phyloP scores from a whole-genome alignment of 2,329 filamentous ascomycete species.

The Stachybotrys elegans region DNA sequence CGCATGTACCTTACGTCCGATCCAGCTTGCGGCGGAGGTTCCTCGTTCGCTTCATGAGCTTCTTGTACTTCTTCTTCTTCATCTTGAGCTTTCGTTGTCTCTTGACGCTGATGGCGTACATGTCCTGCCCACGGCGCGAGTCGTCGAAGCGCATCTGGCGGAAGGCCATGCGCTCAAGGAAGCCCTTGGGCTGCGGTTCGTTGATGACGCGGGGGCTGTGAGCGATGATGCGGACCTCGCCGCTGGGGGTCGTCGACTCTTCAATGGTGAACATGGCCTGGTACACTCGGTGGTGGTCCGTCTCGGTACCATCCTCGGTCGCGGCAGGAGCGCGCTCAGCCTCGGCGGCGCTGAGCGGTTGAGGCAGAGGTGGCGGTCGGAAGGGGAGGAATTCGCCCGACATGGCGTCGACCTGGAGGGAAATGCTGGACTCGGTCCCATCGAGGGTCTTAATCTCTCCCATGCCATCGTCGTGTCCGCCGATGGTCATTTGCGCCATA shows the following conservation, averaged over 20 bases:
- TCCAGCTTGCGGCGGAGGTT: slow-evolving; percentile 83
- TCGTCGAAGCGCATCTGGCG: slow-evolving; percentile 58
- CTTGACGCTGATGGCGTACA: slow-evolving; percentile 86
- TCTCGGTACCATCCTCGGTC: slow-evolving; percentile 26
- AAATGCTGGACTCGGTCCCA: slow-evolving; percentile 53
- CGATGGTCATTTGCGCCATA: slow-evolving; percentile 48
- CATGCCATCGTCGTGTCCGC: slow-evolving; percentile 39
- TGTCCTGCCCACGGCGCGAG: slow-evolving; percentile 45
- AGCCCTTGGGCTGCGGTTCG: slow-evolving; percentile 46
- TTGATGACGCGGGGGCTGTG: slow-evolving; percentile 55
- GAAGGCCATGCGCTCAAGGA: slow-evolving; percentile 65
- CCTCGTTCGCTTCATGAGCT: slow-evolving; percentile 89
- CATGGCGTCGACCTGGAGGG: slow-evolving; percentile 63
- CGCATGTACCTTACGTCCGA: slow-evolving; percentile 41
- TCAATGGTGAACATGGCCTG: slow-evolving; percentile 64
- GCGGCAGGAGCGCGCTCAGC: slow-evolving; percentile 26
- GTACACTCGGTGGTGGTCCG: slow-evolving; percentile 50
- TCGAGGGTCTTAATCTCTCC: slow-evolving; percentile 51
- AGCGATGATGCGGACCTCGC: slow-evolving; percentile 55
- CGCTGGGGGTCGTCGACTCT: slow-evolving; percentile 55
- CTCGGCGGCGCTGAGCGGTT: slow-evolving; percentile 46
- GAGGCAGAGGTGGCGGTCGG: slow-evolving; percentile 74
- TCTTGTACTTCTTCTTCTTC: slow-evolving; percentile 99
- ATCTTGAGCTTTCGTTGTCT: slow-evolving; percentile 93
- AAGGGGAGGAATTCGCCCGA: slow-evolving; percentile 73